Base-by-base conservation (phyloP, 2,329 filamentous ascomycete genomes). In the Cercospora sojina region DNA sequence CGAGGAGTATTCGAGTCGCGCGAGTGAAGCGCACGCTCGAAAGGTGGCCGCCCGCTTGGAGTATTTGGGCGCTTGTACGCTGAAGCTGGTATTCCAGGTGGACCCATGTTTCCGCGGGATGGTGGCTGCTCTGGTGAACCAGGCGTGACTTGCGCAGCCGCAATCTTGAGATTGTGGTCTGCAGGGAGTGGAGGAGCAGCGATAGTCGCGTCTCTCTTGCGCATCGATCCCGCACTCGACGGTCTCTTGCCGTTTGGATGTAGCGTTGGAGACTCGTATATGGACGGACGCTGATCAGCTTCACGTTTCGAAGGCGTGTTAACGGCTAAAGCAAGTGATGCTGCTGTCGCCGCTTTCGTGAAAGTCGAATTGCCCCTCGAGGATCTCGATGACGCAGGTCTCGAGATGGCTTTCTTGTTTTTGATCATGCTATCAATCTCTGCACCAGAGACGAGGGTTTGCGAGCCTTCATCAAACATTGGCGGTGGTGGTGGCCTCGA, bases 151-250 rank as follows among this genome's bases (percentile, higher is more conserved):
- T 86, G 83, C 43, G 91, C 92, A 58, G 92, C 91, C 73, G 94
- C 90, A 72, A 97, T 97, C 65, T 86, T 89, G 79, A 95, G 87
- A 72, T 88, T 91, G 77, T 97, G 93, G 77, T 97, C 93, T 12
- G 83, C 73, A 47, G 93, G 94, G 66, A 97, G 83, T 32, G 93
- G 93, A 41, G 87, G 84, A 7, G 76, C 71, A 32, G 80, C 80
- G 16, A 63, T 35, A 6, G 79, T 78, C 9, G 60, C 63, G 78
- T 78, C 60, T 81, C 82, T 81, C 55, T 80, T 83, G 64, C 82
- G 86, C 55, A 85, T 84, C 78, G 93, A 97, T 41, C 86, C 83
- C 49, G 91, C 85, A 77, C 92, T 97, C 43, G 85, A 85, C 38
- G 92, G 92, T 70, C 92, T 86, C 76, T 68, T 53, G 13, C 49